Percentiles rank a stretch among this genome's conserved stretches.
phyloP scores from a whole-genome alignment of 441 rosid genomes.

The Aquilaria agallochum region DNA sequence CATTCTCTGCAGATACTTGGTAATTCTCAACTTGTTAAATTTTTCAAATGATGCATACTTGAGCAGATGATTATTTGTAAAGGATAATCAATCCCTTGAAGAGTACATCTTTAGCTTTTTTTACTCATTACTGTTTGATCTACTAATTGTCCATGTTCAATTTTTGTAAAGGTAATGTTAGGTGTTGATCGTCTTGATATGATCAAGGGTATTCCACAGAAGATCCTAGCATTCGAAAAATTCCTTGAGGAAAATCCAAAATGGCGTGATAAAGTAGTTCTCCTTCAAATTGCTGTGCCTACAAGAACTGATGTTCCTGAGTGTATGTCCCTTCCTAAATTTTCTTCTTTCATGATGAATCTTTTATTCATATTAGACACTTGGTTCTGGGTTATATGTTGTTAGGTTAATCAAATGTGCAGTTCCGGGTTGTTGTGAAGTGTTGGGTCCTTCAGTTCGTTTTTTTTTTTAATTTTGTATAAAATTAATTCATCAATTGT shows the following conservation, averaged over 20 bases:
- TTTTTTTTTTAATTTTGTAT: too few relatives aligned
- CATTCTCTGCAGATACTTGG: too few relatives aligned
- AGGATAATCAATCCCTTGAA: too few relatives aligned
- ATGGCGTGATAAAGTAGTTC: constrained; percentile 81
- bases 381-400: too few relatives aligned
- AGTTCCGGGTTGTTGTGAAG: too few relatives aligned
- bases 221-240: constrained; percentile 78
- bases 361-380: background rate
- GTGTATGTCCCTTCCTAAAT: constrained; percentile 34
- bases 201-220: constrained; percentile 87
- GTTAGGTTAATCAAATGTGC: too few relatives aligned
- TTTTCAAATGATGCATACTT: background rate
- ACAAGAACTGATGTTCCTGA: constrained; percentile 83
- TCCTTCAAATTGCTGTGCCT: constrained; percentile 85
- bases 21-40: too few relatives aligned
- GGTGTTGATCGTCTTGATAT: constrained; percentile 87
- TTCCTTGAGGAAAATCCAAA: constrained; percentile 73
- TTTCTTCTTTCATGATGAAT: background rate
- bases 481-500: too few relatives aligned
- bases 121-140: constrained; percentile 5
- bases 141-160: constrained; percentile 11
- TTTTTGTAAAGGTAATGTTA: constrained; percentile 56
- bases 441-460: too few relatives aligned
- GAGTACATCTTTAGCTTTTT: background rate
- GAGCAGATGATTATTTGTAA: constrained; percentile 1